Evolutionary conservation across 73 alveolate genomes (phyloP).

Genomic region (Paramecium sexaurelia): DNA sequence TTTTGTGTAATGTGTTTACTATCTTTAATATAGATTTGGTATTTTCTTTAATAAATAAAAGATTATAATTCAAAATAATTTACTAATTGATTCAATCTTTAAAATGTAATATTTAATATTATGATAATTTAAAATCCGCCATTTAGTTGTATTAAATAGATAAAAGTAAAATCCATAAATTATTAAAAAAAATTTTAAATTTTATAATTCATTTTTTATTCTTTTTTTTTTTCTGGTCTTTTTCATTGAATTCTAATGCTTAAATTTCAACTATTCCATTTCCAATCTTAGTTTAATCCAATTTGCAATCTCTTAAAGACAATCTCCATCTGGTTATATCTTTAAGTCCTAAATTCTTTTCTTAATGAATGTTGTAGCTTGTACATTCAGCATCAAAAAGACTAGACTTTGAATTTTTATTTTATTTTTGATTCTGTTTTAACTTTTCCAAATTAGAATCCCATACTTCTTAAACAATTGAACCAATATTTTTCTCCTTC

Average conservation of each 20-base stretch:
- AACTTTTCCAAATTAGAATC: background rate
- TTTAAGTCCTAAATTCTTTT: slow-evolving; percentile 3
- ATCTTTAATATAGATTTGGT: background rate
- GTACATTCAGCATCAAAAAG: slow-evolving; percentile 27
- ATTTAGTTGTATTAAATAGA: background rate
- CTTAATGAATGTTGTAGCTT: slow-evolving; percentile 48
- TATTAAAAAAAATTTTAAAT: background rate
- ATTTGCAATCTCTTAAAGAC: background rate
- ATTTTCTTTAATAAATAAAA: background rate
- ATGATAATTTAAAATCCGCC: background rate
- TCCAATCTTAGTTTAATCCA: background rate
- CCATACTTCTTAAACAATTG: slow-evolving; percentile 34
- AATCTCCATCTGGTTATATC: slow-evolving; percentile 52
- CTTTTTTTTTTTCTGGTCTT: slow-evolving; percentile 24
- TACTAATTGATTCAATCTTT: background rate
- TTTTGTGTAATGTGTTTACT: too few relatives aligned
- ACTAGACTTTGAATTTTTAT: background rate
- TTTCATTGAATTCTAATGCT: slow-evolving; percentile 33
- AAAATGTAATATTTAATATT: background rate
- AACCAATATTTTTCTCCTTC: slow-evolving; percentile 37
- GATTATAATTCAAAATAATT: background rate
- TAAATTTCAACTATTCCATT: slow-evolving; percentile 2
- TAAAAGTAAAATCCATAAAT: background rate
- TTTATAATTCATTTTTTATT: slow-evolving; percentile 31
- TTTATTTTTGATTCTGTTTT: background rate